These are phyloP conservation scores for Cinchona pubescens DNA, from an alignment of 257 asterid species.

Conservation along the genomic window DNA sequence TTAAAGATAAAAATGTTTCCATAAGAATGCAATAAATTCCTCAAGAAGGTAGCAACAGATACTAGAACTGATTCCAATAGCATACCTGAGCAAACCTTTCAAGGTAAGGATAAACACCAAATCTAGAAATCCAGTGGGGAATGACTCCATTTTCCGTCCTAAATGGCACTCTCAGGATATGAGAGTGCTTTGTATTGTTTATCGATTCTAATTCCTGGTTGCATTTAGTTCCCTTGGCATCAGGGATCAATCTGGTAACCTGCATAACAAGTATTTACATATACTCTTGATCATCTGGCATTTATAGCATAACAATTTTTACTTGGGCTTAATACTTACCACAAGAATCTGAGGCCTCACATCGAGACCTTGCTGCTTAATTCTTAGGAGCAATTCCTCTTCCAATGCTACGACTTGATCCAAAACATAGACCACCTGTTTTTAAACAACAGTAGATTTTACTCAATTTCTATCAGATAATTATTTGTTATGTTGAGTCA, in stretches of 20 bases:
- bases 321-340: slow-evolving; percentile 35
- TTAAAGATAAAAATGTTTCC: background rate
- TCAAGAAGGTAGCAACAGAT: background rate
- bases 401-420: slow-evolving; percentile 92
- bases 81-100: slow-evolving; percentile 76
- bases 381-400: slow-evolving; percentile 75
- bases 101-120: slow-evolving; percentile 82
- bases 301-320: background rate
- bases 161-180: slow-evolving; percentile 86
- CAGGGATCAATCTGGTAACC: slow-evolving; percentile 87
- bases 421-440: slow-evolving; percentile 86
- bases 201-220: slow-evolving; percentile 72
- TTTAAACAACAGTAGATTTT: background rate
- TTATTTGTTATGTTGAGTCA: background rate
- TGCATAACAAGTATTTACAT: slow-evolving; percentile 26
- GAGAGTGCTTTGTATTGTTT: slow-evolving; percentile 72
- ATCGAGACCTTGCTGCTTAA: slow-evolving; percentile 81
- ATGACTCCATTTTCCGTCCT: slow-evolving; percentile 69
- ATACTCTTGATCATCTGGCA: background rate
- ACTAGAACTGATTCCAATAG: background rate
- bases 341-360: slow-evolving; percentile 87
- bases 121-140: slow-evolving; percentile 84
- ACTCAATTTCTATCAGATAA: background rate
- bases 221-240: slow-evolving; percentile 87
- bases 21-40: background rate